Percentiles rank a stretch among this genome's conserved stretches.
Evolutionary conservation across 2,329 filamentous ascomycete species (phyloP).

Genomic region (Penicillium sp.): DNA sequence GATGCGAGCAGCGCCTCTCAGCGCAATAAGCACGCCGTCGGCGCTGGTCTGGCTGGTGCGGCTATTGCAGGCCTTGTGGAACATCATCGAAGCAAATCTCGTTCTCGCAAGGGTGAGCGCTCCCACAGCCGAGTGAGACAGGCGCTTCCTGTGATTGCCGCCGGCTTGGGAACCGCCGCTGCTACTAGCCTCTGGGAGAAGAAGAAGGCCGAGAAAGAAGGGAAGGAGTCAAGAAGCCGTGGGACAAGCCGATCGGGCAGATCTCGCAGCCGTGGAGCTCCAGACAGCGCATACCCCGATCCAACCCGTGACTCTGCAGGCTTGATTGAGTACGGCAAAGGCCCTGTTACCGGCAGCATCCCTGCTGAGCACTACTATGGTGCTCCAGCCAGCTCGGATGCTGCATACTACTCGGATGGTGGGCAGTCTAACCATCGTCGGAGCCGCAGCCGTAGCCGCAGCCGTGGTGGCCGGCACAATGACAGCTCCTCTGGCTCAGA

Average conservation of each 20-base stretch:
- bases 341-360: conserved; percentile 61
- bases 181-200: conserved; percentile 64
- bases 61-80: conserved; percentile 64
- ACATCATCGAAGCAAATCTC: conserved; percentile 59
- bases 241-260: conserved; percentile 44
- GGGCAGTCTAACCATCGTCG: conserved; percentile 46
- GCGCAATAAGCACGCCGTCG: conserved; percentile 60
- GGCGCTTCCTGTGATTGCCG: conserved; percentile 61
- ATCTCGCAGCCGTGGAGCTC: conserved; percentile 46
- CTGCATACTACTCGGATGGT: conserved; percentile 42
- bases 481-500: conserved; percentile 41
- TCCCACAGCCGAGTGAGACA: conserved; percentile 58
- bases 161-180: conserved; percentile 62
- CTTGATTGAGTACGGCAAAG: conserved; percentile 65
- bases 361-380: conserved; percentile 49
- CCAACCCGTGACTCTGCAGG: conserved; percentile 46
- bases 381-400: conserved; percentile 38
- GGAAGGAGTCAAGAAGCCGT: conserved; percentile 43
- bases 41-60: conserved; percentile 63
- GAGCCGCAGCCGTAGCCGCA: conserved; percentile 33
- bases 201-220: conserved; percentile 61
- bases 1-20: conserved; percentile 44
- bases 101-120: conserved; percentile 51
- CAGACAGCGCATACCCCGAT: conserved; percentile 40
- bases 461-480: conserved; percentile 29